Conservation (phyloP, 441 rosid species). For the Adansonia rubrostipa region DNA sequence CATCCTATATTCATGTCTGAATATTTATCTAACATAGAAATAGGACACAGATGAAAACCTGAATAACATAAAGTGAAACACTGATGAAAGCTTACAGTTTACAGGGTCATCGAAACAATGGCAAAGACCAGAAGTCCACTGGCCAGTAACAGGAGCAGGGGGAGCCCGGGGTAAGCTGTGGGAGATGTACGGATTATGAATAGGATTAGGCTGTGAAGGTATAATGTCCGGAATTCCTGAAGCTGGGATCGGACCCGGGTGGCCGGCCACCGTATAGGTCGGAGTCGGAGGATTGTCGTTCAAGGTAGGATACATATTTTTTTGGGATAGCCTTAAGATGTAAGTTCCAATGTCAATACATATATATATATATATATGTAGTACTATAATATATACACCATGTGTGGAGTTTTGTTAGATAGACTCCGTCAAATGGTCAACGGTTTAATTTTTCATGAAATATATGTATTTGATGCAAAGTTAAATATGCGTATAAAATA, state of each 20-base stretch:
- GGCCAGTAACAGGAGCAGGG: conserved; percentile 24
- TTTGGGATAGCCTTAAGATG: background rate
- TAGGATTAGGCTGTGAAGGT: background rate
- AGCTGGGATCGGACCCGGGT: conserved; percentile 26
- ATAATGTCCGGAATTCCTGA: conserved; percentile 31
- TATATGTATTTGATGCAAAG: too few species aligned
- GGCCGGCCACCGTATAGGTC: conserved; percentile 17
- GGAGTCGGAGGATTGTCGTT: conserved; percentile 20
- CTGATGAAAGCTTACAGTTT: conserved; percentile 33
- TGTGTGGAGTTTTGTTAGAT: background rate
- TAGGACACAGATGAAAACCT: too few species aligned
- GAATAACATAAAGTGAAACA: too few species aligned
- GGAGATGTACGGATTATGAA: conserved; percentile 25
- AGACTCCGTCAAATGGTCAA: background rate
- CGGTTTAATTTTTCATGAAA: too few species aligned
- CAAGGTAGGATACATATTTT: conserved; percentile 35
- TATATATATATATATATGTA: background rate
- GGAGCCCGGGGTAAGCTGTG: background rate
- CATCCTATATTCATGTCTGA: too few species aligned
- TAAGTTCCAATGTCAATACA: background rate
- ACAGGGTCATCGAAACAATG: conserved; percentile 51
- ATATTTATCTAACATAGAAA: too few species aligned
- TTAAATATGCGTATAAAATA: too few species aligned
- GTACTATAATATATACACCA: background rate
- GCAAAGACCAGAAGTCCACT: conserved; percentile 48